These are phyloP conservation scores for Tolypocladium tundrense DNA, from an alignment of 2,329 filamentous ascomycete species.

Conservation along the genomic window DNA sequence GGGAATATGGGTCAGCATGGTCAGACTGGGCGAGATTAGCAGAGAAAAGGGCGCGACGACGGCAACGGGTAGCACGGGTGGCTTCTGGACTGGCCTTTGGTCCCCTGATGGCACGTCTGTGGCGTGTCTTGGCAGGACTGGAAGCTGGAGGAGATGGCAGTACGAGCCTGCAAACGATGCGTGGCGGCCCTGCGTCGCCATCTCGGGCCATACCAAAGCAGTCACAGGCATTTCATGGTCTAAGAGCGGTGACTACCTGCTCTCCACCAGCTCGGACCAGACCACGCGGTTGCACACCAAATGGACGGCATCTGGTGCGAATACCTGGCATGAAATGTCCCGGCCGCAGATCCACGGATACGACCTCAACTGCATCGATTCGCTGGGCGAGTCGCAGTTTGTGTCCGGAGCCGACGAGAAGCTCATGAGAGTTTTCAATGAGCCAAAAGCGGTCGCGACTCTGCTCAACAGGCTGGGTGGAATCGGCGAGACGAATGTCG, in stretches of 20 bases:
- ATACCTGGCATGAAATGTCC: constrained; percentile 90
- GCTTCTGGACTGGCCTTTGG: constrained; percentile 96
- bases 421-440: constrained; percentile 87
- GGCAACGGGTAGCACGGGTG: constrained; percentile 88
- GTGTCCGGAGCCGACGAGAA: constrained; percentile 96
- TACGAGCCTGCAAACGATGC: constrained; percentile 48
- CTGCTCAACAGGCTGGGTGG: constrained; percentile 61
- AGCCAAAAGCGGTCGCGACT: constrained; percentile 72
- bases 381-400: constrained; percentile 63
- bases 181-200: constrained; percentile 68
- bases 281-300: constrained; percentile 79
- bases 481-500: constrained; percentile 31
- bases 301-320: constrained; percentile 47
- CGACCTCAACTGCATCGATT: constrained; percentile 88
- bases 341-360: constrained; percentile 97
- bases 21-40: constrained; percentile 85
- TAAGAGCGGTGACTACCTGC: constrained; percentile 66
- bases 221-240: constrained; percentile 82
- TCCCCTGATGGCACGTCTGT: constrained; percentile 65
- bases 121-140: constrained; percentile 77
- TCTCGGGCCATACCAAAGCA: constrained; percentile 74
- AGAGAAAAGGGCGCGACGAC: constrained; percentile 92
- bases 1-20: constrained; percentile 82
- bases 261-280: constrained; percentile 86
- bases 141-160: constrained; percentile 85